These are phyloP conservation scores for Passalora sequoiae DNA, from an alignment of 2,329 filamentous ascomycete genomes.

Conservation along the genomic window DNA sequence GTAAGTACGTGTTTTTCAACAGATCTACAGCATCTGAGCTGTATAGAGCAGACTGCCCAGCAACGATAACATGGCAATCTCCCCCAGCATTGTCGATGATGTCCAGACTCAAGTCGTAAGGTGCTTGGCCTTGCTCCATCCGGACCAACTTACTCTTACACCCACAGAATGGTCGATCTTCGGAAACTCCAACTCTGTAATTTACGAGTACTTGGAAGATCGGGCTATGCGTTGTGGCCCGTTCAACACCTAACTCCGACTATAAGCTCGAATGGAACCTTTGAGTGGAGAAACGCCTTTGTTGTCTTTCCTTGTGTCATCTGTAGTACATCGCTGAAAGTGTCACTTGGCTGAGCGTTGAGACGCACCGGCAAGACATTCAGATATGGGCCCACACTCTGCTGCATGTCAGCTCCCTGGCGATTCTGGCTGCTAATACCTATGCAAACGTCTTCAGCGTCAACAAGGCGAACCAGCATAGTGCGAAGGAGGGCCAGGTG, in stretches of 20 bases:
- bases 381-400: background rate
- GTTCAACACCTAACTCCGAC: background rate
- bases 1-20: background rate
- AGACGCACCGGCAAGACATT: background rate
- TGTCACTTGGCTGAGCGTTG: background rate
- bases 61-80: background rate
- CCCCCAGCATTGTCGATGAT: background rate
- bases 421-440: slow-evolving; percentile 37
- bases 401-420: background rate
- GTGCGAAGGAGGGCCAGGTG: slow-evolving; percentile 34
- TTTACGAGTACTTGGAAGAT: background rate
- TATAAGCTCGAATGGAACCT: background rate
- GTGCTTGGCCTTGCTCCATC: background rate
- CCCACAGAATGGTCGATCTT: background rate
- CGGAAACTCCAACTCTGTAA: background rate
- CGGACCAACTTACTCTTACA: background rate
- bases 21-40: background rate
- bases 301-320: background rate
- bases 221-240: background rate
- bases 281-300: background rate
- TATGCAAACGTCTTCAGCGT: slow-evolving; percentile 36
- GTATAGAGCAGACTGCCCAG: background rate
- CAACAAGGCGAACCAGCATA: slow-evolving; percentile 28
- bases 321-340: background rate
- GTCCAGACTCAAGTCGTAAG: background rate